Evolutionary conservation across 2,329 filamentous ascomycete species (phyloP).

Genomic region (Claviceps purpurea): DNA sequence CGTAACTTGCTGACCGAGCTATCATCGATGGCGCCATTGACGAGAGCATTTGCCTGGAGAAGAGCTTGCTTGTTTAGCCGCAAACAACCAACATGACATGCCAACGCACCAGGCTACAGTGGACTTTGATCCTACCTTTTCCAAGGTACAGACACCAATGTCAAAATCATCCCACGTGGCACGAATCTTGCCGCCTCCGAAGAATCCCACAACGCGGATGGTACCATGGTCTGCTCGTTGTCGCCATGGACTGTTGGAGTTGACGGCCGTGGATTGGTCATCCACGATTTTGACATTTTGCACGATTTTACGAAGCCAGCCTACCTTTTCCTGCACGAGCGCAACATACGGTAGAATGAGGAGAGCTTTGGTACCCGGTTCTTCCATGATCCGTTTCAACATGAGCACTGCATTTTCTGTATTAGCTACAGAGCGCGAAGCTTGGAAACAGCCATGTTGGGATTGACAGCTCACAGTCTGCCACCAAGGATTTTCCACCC

Average conservation of each 20-base stretch:
- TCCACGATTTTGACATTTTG: slow-evolving; percentile 26
- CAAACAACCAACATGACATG: neutral
- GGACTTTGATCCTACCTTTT: slow-evolving; percentile 38
- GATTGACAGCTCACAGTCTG: slow-evolving; percentile 32
- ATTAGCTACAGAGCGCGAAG: slow-evolving; percentile 1
- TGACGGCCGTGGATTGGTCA: slow-evolving; percentile 19
- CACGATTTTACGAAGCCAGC: slow-evolving; percentile 57
- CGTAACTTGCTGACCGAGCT: slow-evolving; percentile 50
- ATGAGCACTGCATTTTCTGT: slow-evolving; percentile 41
- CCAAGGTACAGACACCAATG: slow-evolving; percentile 66
- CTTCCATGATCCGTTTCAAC: slow-evolving; percentile 54
- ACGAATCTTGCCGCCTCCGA: slow-evolving; percentile 57
- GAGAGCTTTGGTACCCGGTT: slow-evolving; percentile 52
- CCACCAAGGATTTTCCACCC: slow-evolving; percentile 65
- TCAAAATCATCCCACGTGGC: slow-evolving; percentile 62
- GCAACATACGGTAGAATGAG: slow-evolving; percentile 67
- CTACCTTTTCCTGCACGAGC: slow-evolving; percentile 66
- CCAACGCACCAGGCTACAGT: neutral
- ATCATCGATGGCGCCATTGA: slow-evolving; percentile 62
- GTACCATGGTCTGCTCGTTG: slow-evolving; percentile 42
- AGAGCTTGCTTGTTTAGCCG: slow-evolving; percentile 3
- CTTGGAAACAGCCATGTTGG: neutral
- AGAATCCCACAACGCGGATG: slow-evolving; percentile 58
- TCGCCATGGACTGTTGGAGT: slow-evolving; percentile 33
- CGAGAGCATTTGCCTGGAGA: slow-evolving; percentile 54